phyloP scores from a whole-genome alignment of 2,329 filamentous ascomycete species.

The Botrytis elliptica region DNA sequence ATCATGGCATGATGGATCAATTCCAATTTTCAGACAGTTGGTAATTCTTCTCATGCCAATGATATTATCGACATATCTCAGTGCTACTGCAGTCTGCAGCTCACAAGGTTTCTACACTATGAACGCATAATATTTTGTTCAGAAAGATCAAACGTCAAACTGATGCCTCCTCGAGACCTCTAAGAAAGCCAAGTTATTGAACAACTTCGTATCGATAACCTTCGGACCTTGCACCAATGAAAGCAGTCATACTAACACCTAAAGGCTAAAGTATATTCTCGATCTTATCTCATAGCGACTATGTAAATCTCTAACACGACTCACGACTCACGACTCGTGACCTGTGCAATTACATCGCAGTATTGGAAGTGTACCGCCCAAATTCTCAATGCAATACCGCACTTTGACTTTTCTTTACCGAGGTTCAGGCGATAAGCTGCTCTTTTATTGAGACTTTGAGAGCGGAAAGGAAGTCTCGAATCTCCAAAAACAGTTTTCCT shows the following conservation, averaged over 20 bases:
- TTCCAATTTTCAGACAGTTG: background rate
- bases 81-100: background rate
- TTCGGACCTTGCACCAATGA: background rate
- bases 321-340: constrained; percentile 1
- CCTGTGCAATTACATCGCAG: background rate
- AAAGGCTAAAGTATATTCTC: background rate
- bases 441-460: background rate
- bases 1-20: background rate
- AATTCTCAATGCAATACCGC: background rate
- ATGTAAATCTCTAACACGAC: background rate
- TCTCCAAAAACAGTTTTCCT: constrained; percentile 6
- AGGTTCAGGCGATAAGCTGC: constrained; percentile 13
- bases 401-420: constrained; percentile 4
- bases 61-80: background rate
- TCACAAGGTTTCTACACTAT: background rate
- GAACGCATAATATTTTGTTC: background rate
- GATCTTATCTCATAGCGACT: constrained; percentile 3
- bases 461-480: background rate
- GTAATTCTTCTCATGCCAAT: background rate
- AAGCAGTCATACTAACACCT: background rate
- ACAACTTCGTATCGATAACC: background rate
- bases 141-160: background rate
- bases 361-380: background rate
- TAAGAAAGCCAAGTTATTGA: background rate
- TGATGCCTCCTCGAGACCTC: background rate